These are phyloP conservation scores for Cerioporus squamosus DNA, from an alignment of 1,284 basidiomycete genomes.

Conservation along the genomic window DNA sequence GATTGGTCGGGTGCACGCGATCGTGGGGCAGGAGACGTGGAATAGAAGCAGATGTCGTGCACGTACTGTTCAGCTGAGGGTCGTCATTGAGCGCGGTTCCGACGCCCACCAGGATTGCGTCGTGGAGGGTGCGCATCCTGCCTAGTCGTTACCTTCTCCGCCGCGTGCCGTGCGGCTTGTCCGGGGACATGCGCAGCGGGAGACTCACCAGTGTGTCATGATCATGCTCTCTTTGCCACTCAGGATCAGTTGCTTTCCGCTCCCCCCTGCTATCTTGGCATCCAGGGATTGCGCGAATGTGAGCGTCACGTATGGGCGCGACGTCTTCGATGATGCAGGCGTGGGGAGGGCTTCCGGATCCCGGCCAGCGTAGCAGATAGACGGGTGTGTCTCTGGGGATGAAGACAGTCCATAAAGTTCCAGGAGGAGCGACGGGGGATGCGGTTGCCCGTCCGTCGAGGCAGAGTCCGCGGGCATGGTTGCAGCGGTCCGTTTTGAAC, in stretches of 20 bases:
- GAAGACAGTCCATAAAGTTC: conserved; percentile 18
- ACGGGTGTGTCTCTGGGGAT: conserved; percentile 12
- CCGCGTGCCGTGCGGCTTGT: not conserved
- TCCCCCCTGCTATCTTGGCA: conserved; percentile 85
- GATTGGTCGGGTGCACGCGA: not conserved
- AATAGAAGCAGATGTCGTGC: not conserved
- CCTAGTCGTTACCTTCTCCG: not conserved
- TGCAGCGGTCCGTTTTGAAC: too few species aligned
- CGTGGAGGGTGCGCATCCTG: conserved; percentile 89
- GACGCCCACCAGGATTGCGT: conserved; percentile 91
- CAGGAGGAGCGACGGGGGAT: conserved; percentile 23
- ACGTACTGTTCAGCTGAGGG: conserved; percentile 89
- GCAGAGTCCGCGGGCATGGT: too few species aligned
- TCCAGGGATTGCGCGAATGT: conserved; percentile 97
- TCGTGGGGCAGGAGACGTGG: not conserved
- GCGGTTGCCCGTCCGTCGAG: not conserved
- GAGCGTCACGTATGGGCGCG: conserved; percentile 74
- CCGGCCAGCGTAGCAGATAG: conserved; percentile 21
- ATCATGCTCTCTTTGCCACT: conserved; percentile 89
- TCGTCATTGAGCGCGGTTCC: conserved; percentile 92
- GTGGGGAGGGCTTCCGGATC: conserved; percentile 13
- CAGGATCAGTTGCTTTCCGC: conserved; percentile 78
- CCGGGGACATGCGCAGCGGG: not conserved
- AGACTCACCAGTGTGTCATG: conserved; percentile 91
- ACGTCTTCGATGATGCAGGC: conserved; percentile 12